Conservation (phyloP, 1,284 basidiomycete species). For the Filobasidium uniguttulatum region DNA sequence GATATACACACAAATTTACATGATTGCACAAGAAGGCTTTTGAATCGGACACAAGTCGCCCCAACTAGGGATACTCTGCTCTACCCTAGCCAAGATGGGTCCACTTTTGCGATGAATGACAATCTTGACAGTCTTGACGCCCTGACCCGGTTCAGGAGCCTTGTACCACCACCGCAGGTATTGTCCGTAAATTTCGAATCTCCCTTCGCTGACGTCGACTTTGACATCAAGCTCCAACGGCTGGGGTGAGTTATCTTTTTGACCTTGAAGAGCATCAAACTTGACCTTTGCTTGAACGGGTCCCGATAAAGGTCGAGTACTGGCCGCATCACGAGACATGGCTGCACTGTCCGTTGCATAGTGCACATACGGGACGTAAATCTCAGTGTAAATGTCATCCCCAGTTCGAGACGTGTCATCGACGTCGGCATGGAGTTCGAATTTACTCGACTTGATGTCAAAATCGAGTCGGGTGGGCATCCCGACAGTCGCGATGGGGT, state of each 20-base stretch:
- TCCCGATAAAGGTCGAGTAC: neutral
- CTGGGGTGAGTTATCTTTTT: conserved; percentile 6
- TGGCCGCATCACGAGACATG: conserved; percentile 4
- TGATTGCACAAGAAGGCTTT: neutral
- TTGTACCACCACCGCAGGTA: conserved; percentile 74
- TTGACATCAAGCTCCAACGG: conserved; percentile 33
- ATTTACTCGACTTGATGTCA: conserved; percentile 54
- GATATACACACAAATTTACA: too few relatives aligned
- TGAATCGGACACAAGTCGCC: neutral
- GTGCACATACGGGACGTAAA: conserved; percentile 78
- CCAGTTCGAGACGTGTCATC: conserved; percentile 36
- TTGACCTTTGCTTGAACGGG: conserved; percentile 10
- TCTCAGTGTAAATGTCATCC: conserved; percentile 50
- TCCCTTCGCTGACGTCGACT: conserved; percentile 50
- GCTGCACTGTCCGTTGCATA: conserved; percentile 46
- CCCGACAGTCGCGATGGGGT: conserved; percentile 61
- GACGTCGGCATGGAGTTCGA: conserved; percentile 54
- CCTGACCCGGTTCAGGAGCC: conserved; percentile 20
- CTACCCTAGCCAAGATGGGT: conserved; percentile 38
- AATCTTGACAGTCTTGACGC: conserved; percentile 46
- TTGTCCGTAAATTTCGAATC: conserved; percentile 53
- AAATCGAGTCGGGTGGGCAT: conserved; percentile 54
- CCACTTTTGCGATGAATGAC: conserved; percentile 53
- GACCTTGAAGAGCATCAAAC: conserved; percentile 12
- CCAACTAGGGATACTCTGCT: conserved; percentile 5